phyloP scores from a whole-genome alignment of 2,329 filamentous ascomycete species.

The Alternaria ventricosa region DNA sequence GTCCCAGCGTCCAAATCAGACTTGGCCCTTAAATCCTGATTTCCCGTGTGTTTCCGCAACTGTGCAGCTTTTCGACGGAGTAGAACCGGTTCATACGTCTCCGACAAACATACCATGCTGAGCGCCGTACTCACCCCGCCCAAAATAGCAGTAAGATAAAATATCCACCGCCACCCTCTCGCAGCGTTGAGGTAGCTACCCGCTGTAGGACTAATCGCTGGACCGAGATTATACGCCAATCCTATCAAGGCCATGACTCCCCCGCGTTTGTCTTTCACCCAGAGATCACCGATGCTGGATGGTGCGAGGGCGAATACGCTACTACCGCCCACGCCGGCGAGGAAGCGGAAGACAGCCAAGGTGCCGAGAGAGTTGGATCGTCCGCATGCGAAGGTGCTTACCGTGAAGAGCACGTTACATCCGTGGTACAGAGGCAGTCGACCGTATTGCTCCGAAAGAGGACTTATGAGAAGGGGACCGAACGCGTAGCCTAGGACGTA shows the following conservation, averaged over 20 bases:
- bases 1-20: slow-evolving; percentile 35
- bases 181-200: slow-evolving; percentile 22
- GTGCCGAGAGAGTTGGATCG: slow-evolving; percentile 52
- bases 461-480: slow-evolving; percentile 34
- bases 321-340: slow-evolving; percentile 38
- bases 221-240: slow-evolving; percentile 25
- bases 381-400: slow-evolving; percentile 63
- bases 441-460: slow-evolving; percentile 37
- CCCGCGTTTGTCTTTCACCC: slow-evolving; percentile 25
- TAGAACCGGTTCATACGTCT: slow-evolving; percentile 39
- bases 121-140: slow-evolving; percentile 14
- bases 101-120: slow-evolving; percentile 45
- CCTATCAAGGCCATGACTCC: slow-evolving; percentile 28
- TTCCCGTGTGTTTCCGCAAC: slow-evolving; percentile 36
- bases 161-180: slow-evolving; percentile 26
- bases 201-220: slow-evolving; percentile 22
- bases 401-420: slow-evolving; percentile 64
- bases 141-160: slow-evolving; percentile 11
- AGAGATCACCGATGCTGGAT: slow-evolving; percentile 32
- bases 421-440: slow-evolving; percentile 56
- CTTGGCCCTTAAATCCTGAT: slow-evolving; percentile 35
- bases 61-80: slow-evolving; percentile 43
- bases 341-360: slow-evolving; percentile 58
- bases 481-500: slow-evolving; percentile 39
- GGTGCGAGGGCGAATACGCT: slow-evolving; percentile 25